phyloP scores from a whole-genome alignment of 768 basidiomycete genomes.

The Tricholomella constricta region DNA sequence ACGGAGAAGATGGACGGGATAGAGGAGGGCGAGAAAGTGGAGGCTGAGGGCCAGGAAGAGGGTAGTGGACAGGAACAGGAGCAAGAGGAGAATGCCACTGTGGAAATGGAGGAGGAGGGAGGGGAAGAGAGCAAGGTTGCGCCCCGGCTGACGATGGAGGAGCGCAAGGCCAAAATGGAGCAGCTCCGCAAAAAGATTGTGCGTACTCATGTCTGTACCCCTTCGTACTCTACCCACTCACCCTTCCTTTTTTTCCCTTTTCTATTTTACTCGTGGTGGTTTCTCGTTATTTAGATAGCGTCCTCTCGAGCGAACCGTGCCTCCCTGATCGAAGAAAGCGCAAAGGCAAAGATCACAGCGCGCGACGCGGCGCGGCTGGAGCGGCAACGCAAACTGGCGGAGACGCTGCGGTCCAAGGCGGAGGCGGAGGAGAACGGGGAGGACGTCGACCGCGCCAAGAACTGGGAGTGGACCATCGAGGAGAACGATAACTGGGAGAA shows the following conservation, averaged over 20 bases:
- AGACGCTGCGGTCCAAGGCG: slow-evolving; percentile 78
- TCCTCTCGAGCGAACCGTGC: slow-evolving; percentile 83
- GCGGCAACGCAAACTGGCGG: slow-evolving; percentile 87
- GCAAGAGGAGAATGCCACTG: slow-evolving; percentile 22
- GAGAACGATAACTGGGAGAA: slow-evolving; percentile 98
- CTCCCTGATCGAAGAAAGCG: slow-evolving; percentile 83
- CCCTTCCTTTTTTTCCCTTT: background rate
- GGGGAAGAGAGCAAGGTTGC: slow-evolving; percentile 19
- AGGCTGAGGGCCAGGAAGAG: slow-evolving; percentile 11
- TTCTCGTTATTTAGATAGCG: slow-evolving; percentile 51
- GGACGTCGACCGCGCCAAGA: slow-evolving; percentile 87
- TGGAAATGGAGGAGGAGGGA: too few species aligned
- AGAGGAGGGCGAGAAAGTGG: slow-evolving; percentile 22
- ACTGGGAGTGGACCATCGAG: slow-evolving; percentile 95
- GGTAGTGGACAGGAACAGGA: slow-evolving; percentile 23
- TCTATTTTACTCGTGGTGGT: background rate
- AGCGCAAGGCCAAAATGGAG: slow-evolving; percentile 76
- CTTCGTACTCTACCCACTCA: background rate
- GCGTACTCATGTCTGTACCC: slow-evolving; percentile 25
- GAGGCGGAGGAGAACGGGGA: slow-evolving; percentile 93
- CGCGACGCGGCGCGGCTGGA: slow-evolving; percentile 85
- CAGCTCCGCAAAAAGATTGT: slow-evolving; percentile 82
- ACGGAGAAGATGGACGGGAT: slow-evolving; percentile 31
- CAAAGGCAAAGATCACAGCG: slow-evolving; percentile 72
- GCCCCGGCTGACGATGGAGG: slow-evolving; percentile 56